Evolutionary conservation across 2,329 filamentous ascomycete species (phyloP).

Genomic region (Aspergillus glaucus): DNA sequence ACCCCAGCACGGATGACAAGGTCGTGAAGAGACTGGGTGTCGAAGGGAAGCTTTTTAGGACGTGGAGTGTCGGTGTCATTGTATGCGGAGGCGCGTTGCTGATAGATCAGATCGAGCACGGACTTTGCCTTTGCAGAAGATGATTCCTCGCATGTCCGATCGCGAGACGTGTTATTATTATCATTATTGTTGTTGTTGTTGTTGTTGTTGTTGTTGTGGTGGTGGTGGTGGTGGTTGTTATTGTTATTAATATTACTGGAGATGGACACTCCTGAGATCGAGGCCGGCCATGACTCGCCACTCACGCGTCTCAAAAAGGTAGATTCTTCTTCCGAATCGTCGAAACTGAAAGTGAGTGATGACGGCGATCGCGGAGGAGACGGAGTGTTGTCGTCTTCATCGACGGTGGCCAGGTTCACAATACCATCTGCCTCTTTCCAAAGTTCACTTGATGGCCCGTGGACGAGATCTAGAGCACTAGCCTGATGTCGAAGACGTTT

Average conservation of each 20-base stretch:
- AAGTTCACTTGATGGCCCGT: constrained; percentile 47
- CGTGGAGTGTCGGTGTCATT: constrained; percentile 20
- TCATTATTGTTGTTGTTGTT: constrained; percentile 42
- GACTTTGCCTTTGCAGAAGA: constrained; percentile 52
- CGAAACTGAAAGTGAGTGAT: constrained; percentile 54
- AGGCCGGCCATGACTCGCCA: constrained; percentile 25
- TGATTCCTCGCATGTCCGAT: neutral
- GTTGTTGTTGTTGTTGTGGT: constrained; percentile 45
- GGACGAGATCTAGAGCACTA: constrained; percentile 46
- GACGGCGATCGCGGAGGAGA: constrained; percentile 48
- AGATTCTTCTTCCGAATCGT: constrained; percentile 51
- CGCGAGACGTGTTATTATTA: constrained; percentile 12
- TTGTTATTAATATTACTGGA: constrained; percentile 43
- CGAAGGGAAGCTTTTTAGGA: constrained; percentile 56
- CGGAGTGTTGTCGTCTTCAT: constrained; percentile 50
- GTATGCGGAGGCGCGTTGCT: constrained; percentile 33
- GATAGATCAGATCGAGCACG: constrained; percentile 56
- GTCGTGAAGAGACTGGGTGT: constrained; percentile 57
- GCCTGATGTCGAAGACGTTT: constrained; percentile 56
- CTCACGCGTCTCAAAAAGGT: constrained; percentile 27
- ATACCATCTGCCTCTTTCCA: constrained; percentile 63
- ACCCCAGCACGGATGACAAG: constrained; percentile 50
- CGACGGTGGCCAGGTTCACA: constrained; percentile 59
- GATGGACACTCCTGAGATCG: constrained; percentile 20
- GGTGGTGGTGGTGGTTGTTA: constrained; percentile 44